A percentile compares a stretch with the other conserved stretches of the same genome.
Evolutionary conservation across 768 basidiomycete species (phyloP).

Genomic region (Tricholoma sp.): DNA sequence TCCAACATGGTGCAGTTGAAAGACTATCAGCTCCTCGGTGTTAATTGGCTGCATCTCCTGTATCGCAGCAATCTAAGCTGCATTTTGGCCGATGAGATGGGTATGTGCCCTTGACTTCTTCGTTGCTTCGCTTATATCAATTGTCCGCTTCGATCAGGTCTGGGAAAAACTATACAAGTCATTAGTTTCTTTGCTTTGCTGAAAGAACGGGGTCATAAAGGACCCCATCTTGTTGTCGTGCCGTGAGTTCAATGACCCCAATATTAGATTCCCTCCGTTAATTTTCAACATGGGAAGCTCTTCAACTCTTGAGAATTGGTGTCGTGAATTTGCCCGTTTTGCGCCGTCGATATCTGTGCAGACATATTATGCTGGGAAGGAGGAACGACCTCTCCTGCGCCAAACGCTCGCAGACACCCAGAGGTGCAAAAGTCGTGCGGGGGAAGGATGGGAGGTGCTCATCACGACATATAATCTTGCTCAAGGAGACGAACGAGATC

Average conservation of each 20-base stretch:
- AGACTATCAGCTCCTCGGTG: conserved; percentile 95
- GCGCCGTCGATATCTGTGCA: conserved; percentile 81
- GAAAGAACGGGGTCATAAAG: conserved; percentile 70
- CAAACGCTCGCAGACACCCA: conserved; percentile 65
- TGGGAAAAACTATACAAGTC: conserved; percentile 98
- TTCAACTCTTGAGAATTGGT: conserved; percentile 98
- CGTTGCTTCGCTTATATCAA: conserved; percentile 6
- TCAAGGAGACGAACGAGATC: conserved; percentile 83
- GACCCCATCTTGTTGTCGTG: conserved; percentile 92
- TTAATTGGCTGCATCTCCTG: conserved; percentile 93
- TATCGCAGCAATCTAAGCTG: conserved; percentile 81
- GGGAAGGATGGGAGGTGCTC: conserved; percentile 83
- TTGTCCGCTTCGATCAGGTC: conserved; percentile 44
- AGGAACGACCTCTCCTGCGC: conserved; percentile 72
- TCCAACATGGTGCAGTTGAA: conserved; percentile 73
- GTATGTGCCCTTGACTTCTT: conserved; percentile 39
- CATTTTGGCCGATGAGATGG: conserved; percentile 99
- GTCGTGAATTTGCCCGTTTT: conserved; percentile 91
- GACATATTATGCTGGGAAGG: conserved; percentile 92
- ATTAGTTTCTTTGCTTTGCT: conserved; percentile 94
- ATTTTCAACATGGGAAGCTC: conserved; percentile 45
- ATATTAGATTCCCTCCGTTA: neutral
- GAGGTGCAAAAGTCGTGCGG: conserved; percentile 37
- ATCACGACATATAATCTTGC: conserved; percentile 96
- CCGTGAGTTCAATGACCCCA: conserved; percentile 56